A percentile compares a stretch with the other conserved stretches of the same genome.
phyloP scores from a whole-genome alignment of 345 rosid species.

The Populus pruinosa region DNA sequence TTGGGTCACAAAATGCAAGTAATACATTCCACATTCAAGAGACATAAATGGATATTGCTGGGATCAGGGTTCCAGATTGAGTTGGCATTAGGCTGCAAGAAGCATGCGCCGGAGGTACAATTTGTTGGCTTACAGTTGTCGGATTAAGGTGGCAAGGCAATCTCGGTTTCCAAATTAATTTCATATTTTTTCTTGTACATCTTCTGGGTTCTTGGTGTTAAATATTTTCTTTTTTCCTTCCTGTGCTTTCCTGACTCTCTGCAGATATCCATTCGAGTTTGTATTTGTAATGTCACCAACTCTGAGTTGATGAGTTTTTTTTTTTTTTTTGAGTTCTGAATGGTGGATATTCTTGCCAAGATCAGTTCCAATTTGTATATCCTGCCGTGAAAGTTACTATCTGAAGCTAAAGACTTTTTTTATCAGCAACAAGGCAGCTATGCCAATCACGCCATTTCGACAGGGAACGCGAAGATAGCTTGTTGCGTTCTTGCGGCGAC shows the following conservation, averaged over 20 bases:
- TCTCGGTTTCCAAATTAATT: background rate
- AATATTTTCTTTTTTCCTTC: conserved; percentile 7
- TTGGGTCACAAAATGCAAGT: conserved; percentile 7
- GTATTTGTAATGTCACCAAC: conserved; percentile 13
- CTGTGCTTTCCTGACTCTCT: background rate
- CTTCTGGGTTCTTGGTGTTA: conserved; percentile 5
- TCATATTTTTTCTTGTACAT: conserved; percentile 15
- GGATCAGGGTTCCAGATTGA: background rate
- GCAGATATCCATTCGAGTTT: conserved; percentile 18
- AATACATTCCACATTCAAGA: background rate
- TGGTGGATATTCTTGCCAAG: no score
- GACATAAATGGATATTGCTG: background rate
- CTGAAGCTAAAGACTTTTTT: background rate
- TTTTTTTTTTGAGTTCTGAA: background rate
- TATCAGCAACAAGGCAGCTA: background rate
- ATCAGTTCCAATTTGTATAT: background rate
- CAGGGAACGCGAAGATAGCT: background rate
- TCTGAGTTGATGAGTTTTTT: background rate
- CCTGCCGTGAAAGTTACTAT: background rate
- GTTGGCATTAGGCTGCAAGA: conserved; percentile 14
- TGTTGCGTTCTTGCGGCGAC: background rate
- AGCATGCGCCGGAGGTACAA: conserved; percentile 6
- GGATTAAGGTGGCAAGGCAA: conserved; percentile 5
- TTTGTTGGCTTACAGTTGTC: background rate
- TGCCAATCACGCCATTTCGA: background rate